Evolutionary conservation across 2,329 filamentous ascomycete species (phyloP).

Genomic region (Orbilia javanica): DNA sequence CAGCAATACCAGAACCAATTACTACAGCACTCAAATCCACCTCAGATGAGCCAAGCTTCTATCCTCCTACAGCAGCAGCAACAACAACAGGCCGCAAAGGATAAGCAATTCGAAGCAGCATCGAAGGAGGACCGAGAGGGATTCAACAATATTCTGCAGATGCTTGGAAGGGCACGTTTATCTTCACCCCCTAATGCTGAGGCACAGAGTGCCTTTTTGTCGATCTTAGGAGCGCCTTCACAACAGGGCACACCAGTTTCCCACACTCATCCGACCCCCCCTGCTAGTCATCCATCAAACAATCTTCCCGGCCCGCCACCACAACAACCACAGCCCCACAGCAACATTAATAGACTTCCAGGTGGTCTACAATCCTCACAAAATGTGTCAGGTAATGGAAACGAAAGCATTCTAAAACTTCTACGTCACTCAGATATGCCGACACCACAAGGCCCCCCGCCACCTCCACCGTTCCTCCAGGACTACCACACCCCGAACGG

Average conservation of each 20-base stretch:
- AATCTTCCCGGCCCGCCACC: constrained; percentile 50
- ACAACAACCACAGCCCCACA: constrained; percentile 14
- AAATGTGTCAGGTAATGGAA: constrained; percentile 24
- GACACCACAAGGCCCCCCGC: constrained; percentile 51
- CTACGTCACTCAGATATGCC: constrained; percentile 56
- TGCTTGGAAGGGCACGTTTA: constrained; percentile 66
- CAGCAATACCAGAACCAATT: constrained; percentile 50
- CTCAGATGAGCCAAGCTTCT: constrained; percentile 5
- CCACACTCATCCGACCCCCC: constrained; percentile 42
- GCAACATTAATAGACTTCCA: constrained; percentile 24
- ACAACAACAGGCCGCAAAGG: constrained; percentile 55
- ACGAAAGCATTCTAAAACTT: constrained; percentile 54
- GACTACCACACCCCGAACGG: constrained; percentile 53
- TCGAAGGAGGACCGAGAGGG: constrained; percentile 69
- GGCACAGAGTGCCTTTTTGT: constrained; percentile 46
- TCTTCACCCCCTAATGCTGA: constrained; percentile 52
- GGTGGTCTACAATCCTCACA: constrained; percentile 25
- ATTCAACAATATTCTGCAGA: constrained; percentile 69
- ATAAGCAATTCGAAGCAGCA: constrained; percentile 61
- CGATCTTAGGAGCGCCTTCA: constrained; percentile 49
- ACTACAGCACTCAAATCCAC: constrained; percentile 5
- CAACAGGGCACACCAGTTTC: constrained; percentile 57
- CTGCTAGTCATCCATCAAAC: constrained; percentile 43
- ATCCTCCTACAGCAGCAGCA: constrained; percentile 21
- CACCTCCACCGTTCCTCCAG: constrained; percentile 45